These are phyloP conservation scores for Mucor lusitanicus DNA, from an alignment of 371 early-diverging fungal species.

Conservation along the genomic window DNA sequence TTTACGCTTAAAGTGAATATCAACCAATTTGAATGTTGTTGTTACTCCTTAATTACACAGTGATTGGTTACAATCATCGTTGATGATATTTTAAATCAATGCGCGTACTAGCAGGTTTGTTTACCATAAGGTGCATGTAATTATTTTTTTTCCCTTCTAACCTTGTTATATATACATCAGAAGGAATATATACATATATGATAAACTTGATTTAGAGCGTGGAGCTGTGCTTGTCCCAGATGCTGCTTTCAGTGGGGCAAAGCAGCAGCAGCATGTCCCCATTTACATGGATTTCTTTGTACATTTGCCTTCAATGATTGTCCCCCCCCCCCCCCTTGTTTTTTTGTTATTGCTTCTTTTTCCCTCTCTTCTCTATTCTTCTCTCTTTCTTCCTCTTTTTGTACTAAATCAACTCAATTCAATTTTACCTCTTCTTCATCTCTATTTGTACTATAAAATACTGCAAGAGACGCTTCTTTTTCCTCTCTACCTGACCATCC, in stretches of 20 bases:
- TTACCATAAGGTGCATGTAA: conserved; percentile 7
- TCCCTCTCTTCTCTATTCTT: no score
- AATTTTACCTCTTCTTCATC: not conserved
- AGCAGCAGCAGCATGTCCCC: no score
- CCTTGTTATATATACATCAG: not conserved
- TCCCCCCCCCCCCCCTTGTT: not conserved
- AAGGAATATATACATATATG: not conserved
- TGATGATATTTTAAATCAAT: conserved; percentile 3
- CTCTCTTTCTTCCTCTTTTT: not conserved
- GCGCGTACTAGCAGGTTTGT: conserved; percentile 10
- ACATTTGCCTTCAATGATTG: not conserved
- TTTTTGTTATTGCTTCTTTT: conserved; percentile 1
- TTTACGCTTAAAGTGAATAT: conserved; percentile 4
- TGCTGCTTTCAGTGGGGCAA: no score
- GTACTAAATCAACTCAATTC: not conserved
- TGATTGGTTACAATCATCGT: conserved; percentile 4
- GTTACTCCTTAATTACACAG: conserved; percentile 1
- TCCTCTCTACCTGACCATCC: not conserved
- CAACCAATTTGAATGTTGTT: conserved; percentile 1
- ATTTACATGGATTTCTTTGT: not conserved
- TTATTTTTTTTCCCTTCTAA: conserved; percentile 1
- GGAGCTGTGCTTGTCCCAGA: not conserved
- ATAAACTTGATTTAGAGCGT: not conserved
- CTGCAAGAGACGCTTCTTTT: not conserved
- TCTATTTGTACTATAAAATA: not conserved